A percentile compares a stretch with the other conserved stretches of the same genome.
Conservation (phyloP, 1,284 basidiomycete species). For the Tylopilus sp. region DNA sequence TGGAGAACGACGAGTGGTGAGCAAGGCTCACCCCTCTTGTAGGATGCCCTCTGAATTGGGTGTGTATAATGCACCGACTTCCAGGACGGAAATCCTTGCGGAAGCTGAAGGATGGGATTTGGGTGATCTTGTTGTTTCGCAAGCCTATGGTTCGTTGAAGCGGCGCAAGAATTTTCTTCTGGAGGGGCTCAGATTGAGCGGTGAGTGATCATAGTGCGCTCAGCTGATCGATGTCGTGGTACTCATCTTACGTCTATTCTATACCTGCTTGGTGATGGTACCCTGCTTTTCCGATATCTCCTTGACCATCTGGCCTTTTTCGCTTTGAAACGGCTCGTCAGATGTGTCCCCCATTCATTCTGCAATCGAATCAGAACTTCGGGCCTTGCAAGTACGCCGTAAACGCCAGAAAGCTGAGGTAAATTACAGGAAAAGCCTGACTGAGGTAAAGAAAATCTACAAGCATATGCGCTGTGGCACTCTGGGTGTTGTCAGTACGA, state of each 20-base stretch:
- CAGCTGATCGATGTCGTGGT: neutral
- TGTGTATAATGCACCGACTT: neutral
- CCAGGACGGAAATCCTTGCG: constrained; percentile 38
- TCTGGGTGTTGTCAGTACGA: neutral
- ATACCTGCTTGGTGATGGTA: neutral
- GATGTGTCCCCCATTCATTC: constrained; percentile 26
- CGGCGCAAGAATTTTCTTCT: constrained; percentile 33
- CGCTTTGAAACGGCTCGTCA: constrained; percentile 11
- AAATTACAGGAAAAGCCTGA: constrained; percentile 20
- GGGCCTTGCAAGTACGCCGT: constrained; percentile 24
- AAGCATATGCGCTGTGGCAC: constrained; percentile 30
- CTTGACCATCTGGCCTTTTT: neutral
- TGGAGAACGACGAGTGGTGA: constrained; percentile 34
- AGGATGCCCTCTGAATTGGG: neutral
- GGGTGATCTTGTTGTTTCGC: constrained; percentile 36
- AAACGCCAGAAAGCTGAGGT: constrained; percentile 27
- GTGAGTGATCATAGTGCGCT: constrained; percentile 25
- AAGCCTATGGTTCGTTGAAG: constrained; percentile 37
- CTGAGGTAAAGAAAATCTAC: constrained; percentile 34
- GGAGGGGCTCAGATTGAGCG: constrained; percentile 33
- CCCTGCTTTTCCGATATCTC: too few species aligned
- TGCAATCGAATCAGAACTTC: constrained; percentile 35
- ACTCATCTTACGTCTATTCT: neutral
- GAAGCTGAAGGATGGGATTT: constrained; percentile 37
- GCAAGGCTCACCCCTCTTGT: constrained; percentile 2